These are phyloP conservation scores for Thraustochytrium sp. DNA, from an alignment of 352 stramenopile genomes.

Conservation along the genomic window DNA sequence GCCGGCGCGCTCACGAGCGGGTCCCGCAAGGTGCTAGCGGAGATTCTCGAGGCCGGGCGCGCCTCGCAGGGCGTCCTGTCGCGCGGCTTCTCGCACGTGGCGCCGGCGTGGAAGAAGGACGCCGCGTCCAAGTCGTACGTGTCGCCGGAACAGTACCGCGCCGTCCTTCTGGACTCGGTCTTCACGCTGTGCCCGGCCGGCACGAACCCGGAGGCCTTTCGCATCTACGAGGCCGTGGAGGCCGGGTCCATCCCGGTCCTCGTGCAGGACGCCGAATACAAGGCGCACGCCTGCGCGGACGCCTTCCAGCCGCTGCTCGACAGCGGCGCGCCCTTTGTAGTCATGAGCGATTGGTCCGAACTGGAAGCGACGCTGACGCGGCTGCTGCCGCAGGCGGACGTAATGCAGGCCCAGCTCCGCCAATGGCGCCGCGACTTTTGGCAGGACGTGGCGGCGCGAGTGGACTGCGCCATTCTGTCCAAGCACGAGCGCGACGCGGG, in stretches of 20 bases:
- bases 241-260: constrained; percentile 55
- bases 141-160: constrained; percentile 45
- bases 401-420: constrained; percentile 43
- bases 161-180: constrained; percentile 48
- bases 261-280: constrained; percentile 38
- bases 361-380: constrained; percentile 47
- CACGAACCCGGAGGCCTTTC: constrained; percentile 56
- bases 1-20: constrained; percentile 3
- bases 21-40: background rate
- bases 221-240: constrained; percentile 53
- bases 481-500: background rate
- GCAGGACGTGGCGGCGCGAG: constrained; percentile 23
- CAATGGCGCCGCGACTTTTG: constrained; percentile 51
- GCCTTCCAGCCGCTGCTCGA: constrained; percentile 48
- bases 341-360: constrained; percentile 51
- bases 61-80: background rate
- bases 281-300: constrained; percentile 48
- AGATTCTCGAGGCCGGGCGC: background rate
- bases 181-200: constrained; percentile 54
- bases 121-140: constrained; percentile 41
- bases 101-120: constrained; percentile 35
- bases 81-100: constrained; percentile 26
- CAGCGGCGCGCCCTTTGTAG: constrained; percentile 45
- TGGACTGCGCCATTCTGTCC: constrained; percentile 43
- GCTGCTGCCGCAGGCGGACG: constrained; percentile 46